phyloP scores from a whole-genome alignment of 2,329 filamentous ascomycete genomes.

The Leptographium wingfieldii region DNA sequence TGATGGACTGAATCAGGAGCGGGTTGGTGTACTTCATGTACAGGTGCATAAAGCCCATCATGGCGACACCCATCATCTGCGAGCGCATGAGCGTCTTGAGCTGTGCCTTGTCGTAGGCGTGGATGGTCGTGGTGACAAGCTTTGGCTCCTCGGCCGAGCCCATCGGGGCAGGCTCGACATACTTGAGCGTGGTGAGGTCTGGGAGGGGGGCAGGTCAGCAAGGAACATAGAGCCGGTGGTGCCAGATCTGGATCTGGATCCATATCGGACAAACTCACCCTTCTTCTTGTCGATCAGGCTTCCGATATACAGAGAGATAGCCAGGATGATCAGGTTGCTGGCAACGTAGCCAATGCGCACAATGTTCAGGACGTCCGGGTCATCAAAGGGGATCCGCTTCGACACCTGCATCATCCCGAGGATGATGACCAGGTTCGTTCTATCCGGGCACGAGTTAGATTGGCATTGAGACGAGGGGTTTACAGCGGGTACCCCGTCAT shows the following conservation, averaged over 20 bases:
- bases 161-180: conserved; percentile 90
- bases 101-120: conserved; percentile 86
- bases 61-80: conserved; percentile 89
- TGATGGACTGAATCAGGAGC: conserved; percentile 95
- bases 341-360: conserved; percentile 42
- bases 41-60: conserved; percentile 98
- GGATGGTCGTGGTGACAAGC: conserved; percentile 89
- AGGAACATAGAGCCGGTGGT: neutral
- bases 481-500: neutral
- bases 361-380: conserved; percentile 49
- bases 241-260: neutral
- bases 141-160: conserved; percentile 90
- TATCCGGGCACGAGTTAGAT: conserved; percentile 23
- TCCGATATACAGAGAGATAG: conserved; percentile 77
- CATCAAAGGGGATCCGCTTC: conserved; percentile 90
- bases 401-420: conserved; percentile 97
- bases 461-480: neutral
- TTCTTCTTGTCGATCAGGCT: conserved; percentile 88
- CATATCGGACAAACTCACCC: conserved; percentile 40
- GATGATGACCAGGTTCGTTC: conserved; percentile 88
- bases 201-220: conserved; percentile 3
- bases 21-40: conserved; percentile 99
- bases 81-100: conserved; percentile 75
- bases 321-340: conserved; percentile 70
- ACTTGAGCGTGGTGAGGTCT: conserved; percentile 97